These are phyloP conservation scores for Sporobolus alterniflorus DNA, from an alignment of 202 grass and related monocot species.

Conservation along the genomic window DNA sequence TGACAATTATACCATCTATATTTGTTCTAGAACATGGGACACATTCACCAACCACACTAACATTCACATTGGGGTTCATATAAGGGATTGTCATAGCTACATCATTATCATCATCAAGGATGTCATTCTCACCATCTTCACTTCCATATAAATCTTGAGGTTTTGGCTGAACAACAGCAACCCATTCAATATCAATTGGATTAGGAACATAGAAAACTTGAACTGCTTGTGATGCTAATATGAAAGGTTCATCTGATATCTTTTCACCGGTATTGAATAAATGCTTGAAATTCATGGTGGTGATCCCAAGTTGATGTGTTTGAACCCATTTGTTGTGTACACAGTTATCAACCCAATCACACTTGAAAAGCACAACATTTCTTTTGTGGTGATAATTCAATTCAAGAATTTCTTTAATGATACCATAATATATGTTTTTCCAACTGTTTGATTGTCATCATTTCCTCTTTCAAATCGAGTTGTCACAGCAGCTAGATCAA, in stretches of 20 bases:
- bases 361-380: conserved; percentile 5
- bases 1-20: conserved; percentile 14
- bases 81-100: background rate
- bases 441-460: background rate
- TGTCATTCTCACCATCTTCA: background rate
- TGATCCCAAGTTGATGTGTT: background rate
- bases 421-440: background rate
- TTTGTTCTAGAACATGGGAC: background rate
- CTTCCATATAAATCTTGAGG: background rate
- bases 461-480: background rate
- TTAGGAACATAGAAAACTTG: background rate
- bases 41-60: background rate
- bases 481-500: background rate
- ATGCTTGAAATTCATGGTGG: background rate
- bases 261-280: background rate
- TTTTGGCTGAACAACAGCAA: background rate
- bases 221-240: background rate
- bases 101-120: background rate
- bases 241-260: background rate
- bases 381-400: background rate
- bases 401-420: conserved; percentile 1
- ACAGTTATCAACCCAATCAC: conserved; percentile 1
- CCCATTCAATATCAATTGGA: background rate
- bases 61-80: background rate
- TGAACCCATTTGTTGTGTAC: background rate